Evolutionary conservation across 306 rosid species (phyloP).

Genomic region (Dalbergia oliveri): DNA sequence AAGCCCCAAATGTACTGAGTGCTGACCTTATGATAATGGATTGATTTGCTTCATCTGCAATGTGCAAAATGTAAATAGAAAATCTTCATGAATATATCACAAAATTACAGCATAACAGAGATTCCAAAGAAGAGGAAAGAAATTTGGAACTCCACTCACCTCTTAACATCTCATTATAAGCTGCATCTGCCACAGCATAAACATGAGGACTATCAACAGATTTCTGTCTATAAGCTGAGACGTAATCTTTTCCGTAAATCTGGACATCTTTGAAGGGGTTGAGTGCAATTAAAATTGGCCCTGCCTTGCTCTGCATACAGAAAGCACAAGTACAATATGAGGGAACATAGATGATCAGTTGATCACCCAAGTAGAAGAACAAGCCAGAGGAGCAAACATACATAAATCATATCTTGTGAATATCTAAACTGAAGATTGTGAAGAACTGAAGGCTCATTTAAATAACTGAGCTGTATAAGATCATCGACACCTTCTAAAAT

Average conservation of each 20-base stretch:
- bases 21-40: constrained; percentile 94
- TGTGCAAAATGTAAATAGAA: constrained; percentile 45
- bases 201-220: constrained; percentile 76
- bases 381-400: constrained; percentile 56
- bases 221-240: constrained; percentile 71
- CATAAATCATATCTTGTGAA: constrained; percentile 84
- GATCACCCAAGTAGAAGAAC: constrained; percentile 34
- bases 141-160: constrained; percentile 53
- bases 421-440: constrained; percentile 79
- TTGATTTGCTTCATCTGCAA: constrained; percentile 89
- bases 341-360: constrained; percentile 43
- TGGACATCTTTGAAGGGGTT: constrained; percentile 85
- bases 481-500: constrained; percentile 89
- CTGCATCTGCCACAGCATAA: constrained; percentile 75
- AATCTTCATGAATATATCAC: constrained; percentile 46
- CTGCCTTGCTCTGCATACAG: constrained; percentile 86
- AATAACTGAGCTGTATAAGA: constrained; percentile 89
- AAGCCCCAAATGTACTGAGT: constrained; percentile 36
- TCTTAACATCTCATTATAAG: constrained; percentile 86
- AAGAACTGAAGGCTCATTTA: constrained; percentile 93
- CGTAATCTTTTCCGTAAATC: constrained; percentile 71
- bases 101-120: constrained; percentile 24
- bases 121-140: constrained; percentile 35
- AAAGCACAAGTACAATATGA: constrained; percentile 46
- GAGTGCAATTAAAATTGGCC: constrained; percentile 85